Conservation (phyloP, 1,284 basidiomycete genomes). For the Sphaerobolus stellatus region DNA sequence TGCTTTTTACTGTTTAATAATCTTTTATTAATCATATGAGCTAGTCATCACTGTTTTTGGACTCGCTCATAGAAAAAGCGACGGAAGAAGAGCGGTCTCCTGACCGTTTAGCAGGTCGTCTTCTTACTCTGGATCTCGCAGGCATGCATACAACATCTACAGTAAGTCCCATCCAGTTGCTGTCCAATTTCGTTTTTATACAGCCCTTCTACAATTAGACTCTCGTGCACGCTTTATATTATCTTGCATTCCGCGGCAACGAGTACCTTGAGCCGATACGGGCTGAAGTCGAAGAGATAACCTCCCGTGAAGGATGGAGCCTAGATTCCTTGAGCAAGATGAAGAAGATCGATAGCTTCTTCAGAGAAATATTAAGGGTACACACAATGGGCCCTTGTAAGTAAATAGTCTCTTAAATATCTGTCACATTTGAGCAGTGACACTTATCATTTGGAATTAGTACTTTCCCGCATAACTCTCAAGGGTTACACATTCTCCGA, state of each 20-base stretch:
- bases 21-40: too few species aligned
- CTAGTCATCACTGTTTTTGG: too few species aligned
- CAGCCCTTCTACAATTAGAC: constrained; percentile 14
- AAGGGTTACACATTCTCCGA: constrained; percentile 17
- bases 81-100: constrained; percentile 31
- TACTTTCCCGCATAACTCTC: constrained; percentile 12
- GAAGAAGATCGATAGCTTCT: constrained; percentile 41
- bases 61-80: constrained; percentile 45
- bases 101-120: constrained; percentile 30
- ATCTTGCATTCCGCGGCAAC: constrained; percentile 21
- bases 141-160: constrained; percentile 40
- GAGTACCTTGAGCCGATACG: constrained; percentile 15
- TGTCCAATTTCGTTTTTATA: background rate
- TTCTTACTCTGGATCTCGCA: constrained; percentile 39
- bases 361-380: constrained; percentile 41
- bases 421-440: background rate
- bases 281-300: constrained; percentile 17
- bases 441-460: background rate
- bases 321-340: constrained; percentile 34
- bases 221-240: constrained; percentile 33
- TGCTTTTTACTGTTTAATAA: too few species aligned
- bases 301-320: constrained; percentile 36
- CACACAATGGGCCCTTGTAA: constrained; percentile 11
- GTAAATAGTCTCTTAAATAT: background rate
- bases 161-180: background rate